Evolutionary conservation across 2,329 filamentous ascomycete genomes (phyloP).

Genomic region (Colletotrichum tofieldiae): DNA sequence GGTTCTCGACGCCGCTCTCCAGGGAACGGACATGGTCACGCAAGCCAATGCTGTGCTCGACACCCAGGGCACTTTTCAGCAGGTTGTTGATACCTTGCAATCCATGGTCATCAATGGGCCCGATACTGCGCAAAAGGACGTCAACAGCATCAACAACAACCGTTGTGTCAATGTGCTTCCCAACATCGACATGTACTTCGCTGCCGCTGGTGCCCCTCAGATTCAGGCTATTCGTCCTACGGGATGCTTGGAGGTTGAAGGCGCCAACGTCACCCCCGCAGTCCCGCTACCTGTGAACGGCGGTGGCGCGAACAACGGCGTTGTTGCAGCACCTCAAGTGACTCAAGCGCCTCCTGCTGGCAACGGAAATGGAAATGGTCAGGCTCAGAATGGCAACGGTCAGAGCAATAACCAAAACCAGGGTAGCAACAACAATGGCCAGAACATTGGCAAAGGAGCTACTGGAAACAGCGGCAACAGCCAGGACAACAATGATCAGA

Average conservation of each 20-base stretch:
- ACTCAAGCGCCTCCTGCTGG: conserved; percentile 3
- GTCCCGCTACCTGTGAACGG: conserved; percentile 5
- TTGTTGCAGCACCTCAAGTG: conserved; percentile 14
- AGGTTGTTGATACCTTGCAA: conserved; percentile 44
- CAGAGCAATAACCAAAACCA: conserved; percentile 16
- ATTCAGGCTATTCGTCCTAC: conserved; percentile 42
- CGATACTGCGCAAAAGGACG: conserved; percentile 45
- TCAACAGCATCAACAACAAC: conserved; percentile 45
- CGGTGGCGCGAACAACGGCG: conserved; percentile 14
- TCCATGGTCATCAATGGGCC: conserved; percentile 45
- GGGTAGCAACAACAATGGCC: not conserved
- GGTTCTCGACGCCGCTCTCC: conserved; percentile 43
- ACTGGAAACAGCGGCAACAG: conserved; percentile 11
- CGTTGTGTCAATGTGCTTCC: conserved; percentile 46
- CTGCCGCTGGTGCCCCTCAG: conserved; percentile 42
- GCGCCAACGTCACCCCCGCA: conserved; percentile 30
- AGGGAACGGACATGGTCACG: conserved; percentile 33
- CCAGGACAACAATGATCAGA: not conserved
- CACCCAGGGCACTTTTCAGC: conserved; percentile 45
- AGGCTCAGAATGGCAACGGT: conserved; percentile 2
- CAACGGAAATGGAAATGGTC: not conserved
- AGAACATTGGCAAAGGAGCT: not conserved
- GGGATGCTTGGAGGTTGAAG: conserved; percentile 44
- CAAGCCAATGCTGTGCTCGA: conserved; percentile 44
- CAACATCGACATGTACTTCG: conserved; percentile 47